Conservation (phyloP, 73 alveolate species). For the Urostyla sp. region DNA sequence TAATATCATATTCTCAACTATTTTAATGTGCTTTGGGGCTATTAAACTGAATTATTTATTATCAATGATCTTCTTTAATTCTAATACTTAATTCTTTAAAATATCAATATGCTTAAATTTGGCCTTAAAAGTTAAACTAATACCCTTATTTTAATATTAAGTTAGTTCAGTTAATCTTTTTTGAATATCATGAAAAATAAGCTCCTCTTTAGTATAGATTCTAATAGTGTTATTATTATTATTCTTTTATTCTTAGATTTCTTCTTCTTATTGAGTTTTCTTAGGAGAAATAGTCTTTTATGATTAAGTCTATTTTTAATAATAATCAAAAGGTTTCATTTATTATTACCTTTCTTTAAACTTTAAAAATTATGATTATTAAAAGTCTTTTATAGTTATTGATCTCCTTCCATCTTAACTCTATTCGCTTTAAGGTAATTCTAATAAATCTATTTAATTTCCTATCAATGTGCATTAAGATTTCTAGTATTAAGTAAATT, state of each 20-base stretch:
- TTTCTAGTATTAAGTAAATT: no score
- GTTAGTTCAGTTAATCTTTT: constrained; percentile 29
- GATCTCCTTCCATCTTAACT: no score
- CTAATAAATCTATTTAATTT: no score
- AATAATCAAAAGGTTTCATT: no score
- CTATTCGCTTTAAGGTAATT: no score
- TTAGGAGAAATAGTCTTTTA: background rate
- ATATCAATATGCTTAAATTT: constrained; percentile 3
- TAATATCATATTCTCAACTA: constrained; percentile 10
- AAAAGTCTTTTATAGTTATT: no score
- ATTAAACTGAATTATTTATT: no score
- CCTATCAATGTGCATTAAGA: no score
- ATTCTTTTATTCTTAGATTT: background rate
- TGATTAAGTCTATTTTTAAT: no score
- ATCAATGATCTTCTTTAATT: constrained; percentile 15
- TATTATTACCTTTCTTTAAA: no score
- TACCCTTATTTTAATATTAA: background rate
- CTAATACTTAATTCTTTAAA: background rate
- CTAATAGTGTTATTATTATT: background rate
- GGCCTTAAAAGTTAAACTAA: constrained; percentile 9
- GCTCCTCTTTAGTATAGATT: constrained; percentile 26
- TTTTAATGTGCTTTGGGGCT: constrained; percentile 39
- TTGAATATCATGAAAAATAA: constrained; percentile 19
- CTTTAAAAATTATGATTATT: no score
- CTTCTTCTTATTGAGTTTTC: background rate